Evolutionary conservation across 257 asterid species (phyloP).

Genomic region (Plectranthus barbatus): DNA sequence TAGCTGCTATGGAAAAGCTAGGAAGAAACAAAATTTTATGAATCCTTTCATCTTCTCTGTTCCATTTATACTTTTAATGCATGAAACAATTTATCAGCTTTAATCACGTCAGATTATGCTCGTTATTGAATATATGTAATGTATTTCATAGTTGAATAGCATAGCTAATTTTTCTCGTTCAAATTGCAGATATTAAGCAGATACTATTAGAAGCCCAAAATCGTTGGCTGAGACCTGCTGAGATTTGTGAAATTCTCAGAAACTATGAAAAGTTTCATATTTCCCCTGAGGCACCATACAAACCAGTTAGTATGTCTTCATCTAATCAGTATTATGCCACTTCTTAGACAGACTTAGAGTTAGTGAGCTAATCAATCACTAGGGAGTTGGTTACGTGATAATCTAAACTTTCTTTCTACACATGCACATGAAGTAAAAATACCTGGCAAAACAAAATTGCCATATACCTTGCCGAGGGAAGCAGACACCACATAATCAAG

Average conservation of each 20-base stretch:
- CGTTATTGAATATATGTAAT: background rate
- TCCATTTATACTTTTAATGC: background rate
- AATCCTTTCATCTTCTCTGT: background rate
- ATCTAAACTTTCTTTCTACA: background rate
- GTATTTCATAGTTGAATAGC: background rate
- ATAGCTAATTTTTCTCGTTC: slow-evolving; percentile 13
- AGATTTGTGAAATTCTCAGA: slow-evolving; percentile 74
- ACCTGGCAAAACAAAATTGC: background rate
- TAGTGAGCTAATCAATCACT: background rate
- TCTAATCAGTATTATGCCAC: background rate
- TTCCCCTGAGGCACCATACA: slow-evolving; percentile 74
- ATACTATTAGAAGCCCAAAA: slow-evolving; percentile 67
- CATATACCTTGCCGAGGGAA: background rate
- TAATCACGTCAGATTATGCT: background rate
- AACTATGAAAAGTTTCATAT: slow-evolving; percentile 61
- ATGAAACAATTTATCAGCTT: background rate
- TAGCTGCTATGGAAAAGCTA: background rate
- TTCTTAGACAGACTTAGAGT: background rate
- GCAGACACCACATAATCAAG: background rate
- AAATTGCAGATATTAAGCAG: slow-evolving; percentile 67
- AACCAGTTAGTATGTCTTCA: slow-evolving; percentile 77
- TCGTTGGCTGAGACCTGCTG: slow-evolving; percentile 97
- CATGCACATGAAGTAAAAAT: background rate
- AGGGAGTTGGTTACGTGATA: background rate
- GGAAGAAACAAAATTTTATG: background rate